Evolutionary conservation across 2,329 filamentous ascomycete genomes (phyloP), one percentile per base, ranked within the genome.

Genomic region (Pseudovirgaria hyperparasitica): DNA sequence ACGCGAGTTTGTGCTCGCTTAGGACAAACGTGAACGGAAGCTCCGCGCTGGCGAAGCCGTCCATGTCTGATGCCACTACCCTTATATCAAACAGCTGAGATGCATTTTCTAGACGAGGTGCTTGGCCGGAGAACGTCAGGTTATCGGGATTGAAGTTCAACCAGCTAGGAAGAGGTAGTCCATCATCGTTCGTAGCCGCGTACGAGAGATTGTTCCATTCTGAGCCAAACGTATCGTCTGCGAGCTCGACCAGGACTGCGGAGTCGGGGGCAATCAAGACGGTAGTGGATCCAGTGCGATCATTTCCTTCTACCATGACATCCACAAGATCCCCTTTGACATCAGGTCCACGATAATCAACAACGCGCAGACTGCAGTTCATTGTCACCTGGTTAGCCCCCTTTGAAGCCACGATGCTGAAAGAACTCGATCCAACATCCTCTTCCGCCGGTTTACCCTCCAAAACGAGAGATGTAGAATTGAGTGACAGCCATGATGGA

Each of bases 151-250:
- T 69, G 43, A 93, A 93, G n/a, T 58, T 58, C 23, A 92, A 60
- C 85, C 85, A 93, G 1, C 82, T 76, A 12, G 85, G 85, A 19
- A 93, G 58, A 19, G 85, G 84, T n/a, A 79, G 81, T 43, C 81
- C 80, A 43, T 87, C 70, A 5, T 63, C 64, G 4, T 81, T 78
- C 3, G 78, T 73, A 6, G 82, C 81, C 46, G 90, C 87, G 50
- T 85, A 92, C 31, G 58, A 57, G 14, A 72, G 71, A 26, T 75
- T 63, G 10, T 54, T 52, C 4, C 62, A 56, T 1, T 57, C 54
- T 22, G 66, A 55, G n/a, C 59, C 58, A 48, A 92, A 92, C 0
- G 77, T 82, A 11, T 54, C 43, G 9, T 34, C 39, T 8, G 50
- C 40, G 26, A 63, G 61, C 6, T 70, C 54, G 46, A 59, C 50